Evolutionary conservation across 768 basidiomycete species (phyloP), one percentile per base, ranked within the genome.

Genomic region (Boletus rubescentipes): DNA sequence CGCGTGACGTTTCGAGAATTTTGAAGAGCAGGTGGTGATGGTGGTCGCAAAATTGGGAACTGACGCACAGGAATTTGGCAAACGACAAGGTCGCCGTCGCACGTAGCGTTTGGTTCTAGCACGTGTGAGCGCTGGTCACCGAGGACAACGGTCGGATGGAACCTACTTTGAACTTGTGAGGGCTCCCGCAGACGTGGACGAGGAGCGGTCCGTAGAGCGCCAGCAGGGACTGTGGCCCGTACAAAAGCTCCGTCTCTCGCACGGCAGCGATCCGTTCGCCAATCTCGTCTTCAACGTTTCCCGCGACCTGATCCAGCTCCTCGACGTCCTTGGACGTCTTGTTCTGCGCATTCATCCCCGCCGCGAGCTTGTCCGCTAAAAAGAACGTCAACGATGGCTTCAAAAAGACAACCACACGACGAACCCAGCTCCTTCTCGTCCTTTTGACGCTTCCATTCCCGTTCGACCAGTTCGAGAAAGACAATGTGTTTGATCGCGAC

Each of bases 401-500:
- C 6, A 48, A 45, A 23, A n/a, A 26, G 34, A 39, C 9, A 3
- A 32, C 9, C 16, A 45, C 29, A 37, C 5, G 12, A 69, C 83
- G 36, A 60, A 91, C 94, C 87, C 53, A 85, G 77, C 20, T 86
- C 84, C 57, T 84, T 87, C 66, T 91, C 91, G 55, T 97, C 94
- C 73, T 97, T 98, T 70, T 96, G 88, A 10, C 95, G 77, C 74
- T 99, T 99, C 84, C 92, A 90, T 66, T 99, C 96, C 34, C 95
- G 76, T 69, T 99, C 97, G 20, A 98, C 88, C 45, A 97, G 78
- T 68, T 99, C 97, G 18, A 99, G 81, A 65, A 91, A 97, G 15
- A 96, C 94, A 53, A 98, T 92, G 45, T 99, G 96, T 70, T 98
- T 98, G 73, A 98, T 92, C 11, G 96, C 93, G 29, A 96, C 90